Evolutionary conservation across 257 asterid genomes (phyloP), one percentile per base, ranked within the genome.

Genomic region (Knoxia roxburghii): DNA sequence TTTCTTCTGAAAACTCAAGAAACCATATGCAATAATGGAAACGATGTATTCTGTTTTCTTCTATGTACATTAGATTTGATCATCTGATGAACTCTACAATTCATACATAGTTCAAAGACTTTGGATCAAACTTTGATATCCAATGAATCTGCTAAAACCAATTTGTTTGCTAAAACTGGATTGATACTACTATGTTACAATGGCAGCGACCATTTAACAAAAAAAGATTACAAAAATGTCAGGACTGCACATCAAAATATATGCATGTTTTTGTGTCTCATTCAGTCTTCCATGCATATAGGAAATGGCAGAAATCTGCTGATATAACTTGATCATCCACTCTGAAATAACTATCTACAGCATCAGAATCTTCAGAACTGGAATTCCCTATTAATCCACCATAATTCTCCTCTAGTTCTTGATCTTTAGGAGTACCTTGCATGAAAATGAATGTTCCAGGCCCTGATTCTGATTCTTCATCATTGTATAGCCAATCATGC

Each of bases 261-360:
- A 53, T 17, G 6, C 24, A 55, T 17, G 43, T 2, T 37, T 37
- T 37, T 9, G 9, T 32, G 20, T 39, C 32, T 84, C 81, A 86
- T 18, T 74, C 82, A 56, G 80, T 82, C 73, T 68, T 90, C 86
- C 96, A 90, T 48, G 96, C 97, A 79, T 83, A 90, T 52, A 88
- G 75, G 78, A 86, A 85, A 77, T 85, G 96, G 79, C 87, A 88
- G 72, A 88, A 88, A 6, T 78, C 91, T 41, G 72, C 24, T 5
- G 74, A 64, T 14, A 75, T 65, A 32, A 78, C 65, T 35, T 52
- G 70, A 32, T 68, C 73, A 32, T 68, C 75, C 43, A 21, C 70
- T 24, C 40, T 20, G n/a, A 67, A 78, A 21, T 75, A 76, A 27
- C 75, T 50, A 60, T 63, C 61, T 26, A 43, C 61, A 46, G 26